Base-by-base conservation (phyloP, 1,284 basidiomycete species). In the Papiliotrema nemorosa region DNA sequence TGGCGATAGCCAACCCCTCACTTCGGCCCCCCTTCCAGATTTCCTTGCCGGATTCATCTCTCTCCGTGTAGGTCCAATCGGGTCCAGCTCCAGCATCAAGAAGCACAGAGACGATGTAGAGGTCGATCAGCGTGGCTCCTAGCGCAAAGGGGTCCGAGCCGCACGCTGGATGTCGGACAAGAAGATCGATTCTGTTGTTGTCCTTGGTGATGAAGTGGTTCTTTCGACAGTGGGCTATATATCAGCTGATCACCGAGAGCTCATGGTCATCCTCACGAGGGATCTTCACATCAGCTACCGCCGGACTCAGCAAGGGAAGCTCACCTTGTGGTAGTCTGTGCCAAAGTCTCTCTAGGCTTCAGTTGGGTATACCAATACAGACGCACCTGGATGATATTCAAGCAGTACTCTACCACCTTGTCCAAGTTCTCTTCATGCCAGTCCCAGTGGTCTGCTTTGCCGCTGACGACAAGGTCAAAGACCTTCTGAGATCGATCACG, bases 51-150 rank as follows among this genome's bases (percentile, higher is more conserved):
- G 47, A 22, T 13, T 48, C 50, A 29, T 64, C 64, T 10, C 76
- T 73, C 59, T 94, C 91, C 12, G 76, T 79, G 71, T 88, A 97
- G 14, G 73, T 75, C 93, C 93, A 97, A 16, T 75, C 71, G 55
- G 84, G 85, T 0, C 93, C 93, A 0, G 92, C 93, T 0, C 92
- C 93, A 0, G 93, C 93, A 62, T 97, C 93, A 42, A 97, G 83
- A 12, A 97, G 79, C 5, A 97, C 93, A 5, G 89, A 90, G 18
- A 94, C 89, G 53, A 97, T 80, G 76, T 93, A 94, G 27, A 97
- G 81, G 74, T 97, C 93, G 62, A 97, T 79, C 20, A 91, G 78
- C 1, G 89, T 80, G 47, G 83, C 82, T 45, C 83, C 81, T 38
- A 81, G 80, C 65, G 90, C 88, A 46, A 81, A 51, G 3, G 62